Evolutionary conservation across 2,329 filamentous ascomycete genomes (phyloP).

Genomic region (Paecilomyces dactylethromorphus): DNA sequence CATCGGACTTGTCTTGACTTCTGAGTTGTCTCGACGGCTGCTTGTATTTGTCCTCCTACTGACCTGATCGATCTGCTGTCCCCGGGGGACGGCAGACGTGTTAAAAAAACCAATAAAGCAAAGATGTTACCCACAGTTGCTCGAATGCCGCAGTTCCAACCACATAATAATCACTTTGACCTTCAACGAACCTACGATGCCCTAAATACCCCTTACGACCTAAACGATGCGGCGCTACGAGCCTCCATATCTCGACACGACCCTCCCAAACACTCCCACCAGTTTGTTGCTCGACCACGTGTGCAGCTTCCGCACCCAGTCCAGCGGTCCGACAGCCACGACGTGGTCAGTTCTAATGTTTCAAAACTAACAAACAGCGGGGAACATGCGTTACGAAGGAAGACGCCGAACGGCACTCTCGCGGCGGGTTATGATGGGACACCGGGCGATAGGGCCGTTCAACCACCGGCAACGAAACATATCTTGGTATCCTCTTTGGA

Average conservation of each 20-base stretch:
- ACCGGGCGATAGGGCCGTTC: constrained; percentile 63
- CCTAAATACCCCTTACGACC: constrained; percentile 23
- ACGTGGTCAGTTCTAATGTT: constrained; percentile 15
- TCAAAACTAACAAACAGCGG: constrained; percentile 15
- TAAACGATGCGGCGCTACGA: constrained; percentile 18
- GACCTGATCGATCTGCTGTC: constrained; percentile 1
- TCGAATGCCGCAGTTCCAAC: constrained; percentile 36
- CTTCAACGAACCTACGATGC: constrained; percentile 24
- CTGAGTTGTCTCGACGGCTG: not conserved
- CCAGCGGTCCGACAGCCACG: constrained; percentile 27
- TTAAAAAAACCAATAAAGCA: constrained; percentile 7
- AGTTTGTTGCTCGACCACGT: constrained; percentile 23
- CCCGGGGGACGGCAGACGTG: constrained; percentile 10
- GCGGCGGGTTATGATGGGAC: constrained; percentile 87
- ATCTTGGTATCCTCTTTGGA: constrained; percentile 63
- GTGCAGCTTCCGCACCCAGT: constrained; percentile 33
- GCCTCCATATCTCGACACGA: constrained; percentile 18
- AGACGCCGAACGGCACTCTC: constrained; percentile 90
- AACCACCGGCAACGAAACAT: constrained; percentile 75
- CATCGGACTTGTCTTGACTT: constrained; percentile 15
- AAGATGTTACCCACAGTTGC: constrained; percentile 46
- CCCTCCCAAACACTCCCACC: constrained; percentile 17
- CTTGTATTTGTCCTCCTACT: not conserved
- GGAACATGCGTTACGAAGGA: constrained; percentile 79
- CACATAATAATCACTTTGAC: constrained; percentile 33